A percentile compares a stretch with the other conserved stretches of the same genome.
phyloP scores from a whole-genome alignment of 306 rosid genomes.

The Cucumis sativus region Cucumber_9930_V3 NC_026658.2:15203501-15204000 shows the following conservation, averaged over 20 bases:
- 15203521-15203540: background rate
- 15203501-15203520: background rate
- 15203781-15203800: background rate
- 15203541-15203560: constrained; percentile 43
- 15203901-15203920: background rate
- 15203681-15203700: constrained; percentile 72
- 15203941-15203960: too few species aligned
- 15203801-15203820: background rate
- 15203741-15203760: constrained; percentile 3
- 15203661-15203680: constrained; percentile 83
- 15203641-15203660: constrained; percentile 74
- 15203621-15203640: constrained; percentile 47
- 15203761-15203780: constrained; percentile 5
- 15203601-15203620: constrained; percentile 84
- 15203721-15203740: constrained; percentile 47
- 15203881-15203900: background rate
- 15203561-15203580: constrained; percentile 54
- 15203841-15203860: background rate
- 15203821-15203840: background rate
- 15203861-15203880: background rate
- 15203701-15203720: constrained; percentile 44
- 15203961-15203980: too few species aligned
- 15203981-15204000: too few species aligned
- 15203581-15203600: constrained; percentile 72
- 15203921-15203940: background rate